Conservation (phyloP, 805 yeast species). For the Kuraishia capsulata region DNA sequence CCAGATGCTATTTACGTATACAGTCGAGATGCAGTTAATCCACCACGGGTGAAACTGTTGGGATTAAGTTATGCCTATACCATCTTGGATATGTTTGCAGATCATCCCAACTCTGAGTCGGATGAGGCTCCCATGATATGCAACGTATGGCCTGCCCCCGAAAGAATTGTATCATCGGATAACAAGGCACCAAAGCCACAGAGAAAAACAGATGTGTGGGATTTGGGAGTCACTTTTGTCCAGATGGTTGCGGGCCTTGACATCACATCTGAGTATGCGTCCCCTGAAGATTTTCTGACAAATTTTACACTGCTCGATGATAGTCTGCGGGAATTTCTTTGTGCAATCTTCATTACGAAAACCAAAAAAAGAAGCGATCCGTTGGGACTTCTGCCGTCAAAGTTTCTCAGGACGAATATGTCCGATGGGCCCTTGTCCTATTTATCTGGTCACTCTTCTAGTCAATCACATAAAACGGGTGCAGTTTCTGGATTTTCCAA, state of each 20-base stretch:
- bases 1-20: conserved; percentile 48
- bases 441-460: background rate
- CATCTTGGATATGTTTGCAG: conserved; percentile 26
- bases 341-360: conserved; percentile 53
- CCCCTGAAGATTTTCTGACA: conserved; percentile 57
- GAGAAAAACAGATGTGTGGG: conserved; percentile 90
- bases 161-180: conserved; percentile 27
- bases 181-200: conserved; percentile 38
- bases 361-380: conserved; percentile 74
- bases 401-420: conserved; percentile 72
- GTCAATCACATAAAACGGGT: background rate
- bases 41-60: conserved; percentile 47
- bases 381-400: conserved; percentile 73
- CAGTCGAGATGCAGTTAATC: conserved; percentile 41
- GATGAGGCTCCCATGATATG: conserved; percentile 7
- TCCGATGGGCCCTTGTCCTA: conserved; percentile 4
- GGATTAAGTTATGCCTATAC: conserved; percentile 53
- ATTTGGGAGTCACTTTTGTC: conserved; percentile 70
- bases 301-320: conserved; percentile 29
- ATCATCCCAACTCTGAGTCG: conserved; percentile 18
- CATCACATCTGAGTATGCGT: conserved; percentile 40
- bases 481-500: background rate
- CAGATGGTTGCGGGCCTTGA: conserved; percentile 57
- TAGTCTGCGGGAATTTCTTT: conserved; percentile 57
- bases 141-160: conserved; percentile 76